Conservation (phyloP, 352 stramenopile genomes). For the Peronosclerospora sorghi region DNA sequence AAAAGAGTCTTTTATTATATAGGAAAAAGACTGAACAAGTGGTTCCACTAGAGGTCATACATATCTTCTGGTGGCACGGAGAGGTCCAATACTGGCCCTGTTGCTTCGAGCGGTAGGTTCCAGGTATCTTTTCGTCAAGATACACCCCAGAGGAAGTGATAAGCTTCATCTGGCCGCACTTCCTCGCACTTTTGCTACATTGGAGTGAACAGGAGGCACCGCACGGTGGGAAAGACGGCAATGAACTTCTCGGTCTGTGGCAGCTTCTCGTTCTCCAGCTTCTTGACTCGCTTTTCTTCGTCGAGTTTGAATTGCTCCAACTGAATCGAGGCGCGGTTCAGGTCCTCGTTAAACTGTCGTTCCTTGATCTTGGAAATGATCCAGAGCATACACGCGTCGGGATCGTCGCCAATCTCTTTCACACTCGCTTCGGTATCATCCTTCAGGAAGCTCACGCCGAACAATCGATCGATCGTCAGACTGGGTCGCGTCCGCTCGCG, state of each 20-base stretch:
- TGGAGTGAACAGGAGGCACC: constrained; percentile 1
- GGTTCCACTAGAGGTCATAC: no score
- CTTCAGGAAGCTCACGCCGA: constrained; percentile 49
- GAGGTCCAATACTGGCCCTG: no score
- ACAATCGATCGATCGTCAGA: constrained; percentile 43
- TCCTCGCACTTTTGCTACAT: no score
- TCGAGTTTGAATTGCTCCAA: constrained; percentile 57
- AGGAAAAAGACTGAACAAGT: no score
- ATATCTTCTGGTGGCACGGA: no score
- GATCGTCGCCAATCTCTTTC: constrained; percentile 37
- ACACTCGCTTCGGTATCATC: constrained; percentile 60
- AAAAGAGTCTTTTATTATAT: no score
- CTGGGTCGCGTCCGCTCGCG: constrained; percentile 29
- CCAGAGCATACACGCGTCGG: constrained; percentile 72
- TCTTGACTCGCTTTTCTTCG: constrained; percentile 48
- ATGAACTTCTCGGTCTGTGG: constrained; percentile 45
- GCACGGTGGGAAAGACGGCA: constrained; percentile 51
- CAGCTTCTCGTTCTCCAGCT: constrained; percentile 41
- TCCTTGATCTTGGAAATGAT: constrained; percentile 70
- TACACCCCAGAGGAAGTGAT: no score
- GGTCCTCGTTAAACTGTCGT: constrained; percentile 47
- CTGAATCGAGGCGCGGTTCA: constrained; percentile 68
- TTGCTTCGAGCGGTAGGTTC: no score
- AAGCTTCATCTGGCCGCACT: no score
- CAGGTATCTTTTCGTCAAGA: no score